Evolutionary conservation across 768 basidiomycete genomes (phyloP).

Genomic region (Suillus brevipes): DNA sequence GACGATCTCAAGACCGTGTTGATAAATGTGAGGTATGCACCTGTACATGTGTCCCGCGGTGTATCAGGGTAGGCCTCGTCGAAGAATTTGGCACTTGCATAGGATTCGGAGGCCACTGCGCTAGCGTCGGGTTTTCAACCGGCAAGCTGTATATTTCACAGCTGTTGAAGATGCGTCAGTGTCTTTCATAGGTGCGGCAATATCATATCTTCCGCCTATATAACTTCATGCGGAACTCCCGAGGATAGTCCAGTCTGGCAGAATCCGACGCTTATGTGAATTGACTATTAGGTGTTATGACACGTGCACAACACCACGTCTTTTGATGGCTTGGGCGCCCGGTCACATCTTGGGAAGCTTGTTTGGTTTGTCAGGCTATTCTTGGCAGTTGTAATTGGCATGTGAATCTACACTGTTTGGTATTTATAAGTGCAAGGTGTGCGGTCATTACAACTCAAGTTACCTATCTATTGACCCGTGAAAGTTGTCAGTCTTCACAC

Average conservation of each 20-base stretch:
- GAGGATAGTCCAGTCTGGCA: constrained; percentile 33
- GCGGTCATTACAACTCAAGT: background rate
- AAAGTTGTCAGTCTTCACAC: background rate
- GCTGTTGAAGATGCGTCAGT: background rate
- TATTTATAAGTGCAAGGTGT: background rate
- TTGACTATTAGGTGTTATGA: background rate
- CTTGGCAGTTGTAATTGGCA: background rate
- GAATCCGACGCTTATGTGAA: constrained; percentile 15
- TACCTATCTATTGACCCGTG: background rate
- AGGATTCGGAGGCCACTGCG: constrained; percentile 39
- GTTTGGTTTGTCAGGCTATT: constrained; percentile 1
- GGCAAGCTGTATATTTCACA: constrained; percentile 41
- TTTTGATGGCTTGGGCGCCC: background rate
- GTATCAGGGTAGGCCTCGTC: constrained; percentile 32
- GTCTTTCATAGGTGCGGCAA: constrained; percentile 13
- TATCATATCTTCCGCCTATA: constrained; percentile 46
- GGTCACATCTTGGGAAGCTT: background rate
- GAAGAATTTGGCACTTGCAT: constrained; percentile 46
- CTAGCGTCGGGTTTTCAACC: constrained; percentile 39
- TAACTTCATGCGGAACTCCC: constrained; percentile 39
- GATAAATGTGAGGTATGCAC: background rate
- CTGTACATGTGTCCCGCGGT: background rate
- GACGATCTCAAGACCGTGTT: background rate
- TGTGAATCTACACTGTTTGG: background rate
- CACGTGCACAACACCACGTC: background rate